A percentile compares a stretch with the other conserved stretches of the same genome.
phyloP scores from a whole-genome alignment of 441 rosid genomes.

The Erodium trifolium region DNA sequence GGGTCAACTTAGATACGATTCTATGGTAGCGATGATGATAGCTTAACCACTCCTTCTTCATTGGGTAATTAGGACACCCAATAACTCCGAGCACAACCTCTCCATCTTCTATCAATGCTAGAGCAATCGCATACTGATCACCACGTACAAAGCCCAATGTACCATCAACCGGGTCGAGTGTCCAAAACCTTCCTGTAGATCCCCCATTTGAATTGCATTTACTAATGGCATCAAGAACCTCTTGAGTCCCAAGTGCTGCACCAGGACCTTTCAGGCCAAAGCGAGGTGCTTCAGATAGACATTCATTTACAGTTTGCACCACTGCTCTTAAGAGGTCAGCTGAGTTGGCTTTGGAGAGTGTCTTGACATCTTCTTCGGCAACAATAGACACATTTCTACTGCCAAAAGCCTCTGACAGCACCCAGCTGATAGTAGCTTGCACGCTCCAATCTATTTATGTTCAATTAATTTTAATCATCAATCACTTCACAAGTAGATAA shows the following conservation, averaged over 20 bases:
- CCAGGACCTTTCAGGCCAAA: conserved; percentile 43
- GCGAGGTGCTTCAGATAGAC: conserved; percentile 42
- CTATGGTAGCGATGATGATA: conserved; percentile 60
- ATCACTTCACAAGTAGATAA: neutral
- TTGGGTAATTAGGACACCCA: conserved; percentile 71
- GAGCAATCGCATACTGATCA: conserved; percentile 63
- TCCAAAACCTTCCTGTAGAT: conserved; percentile 46
- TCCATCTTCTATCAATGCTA: conserved; percentile 55
- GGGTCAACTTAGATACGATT: conserved; percentile 41
- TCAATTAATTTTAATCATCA: neutral
- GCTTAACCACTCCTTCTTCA: conserved; percentile 59
- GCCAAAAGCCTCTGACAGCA: conserved; percentile 44
- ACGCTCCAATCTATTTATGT: conserved; percentile 54
- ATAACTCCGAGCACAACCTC: conserved; percentile 61
- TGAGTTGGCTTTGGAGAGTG: conserved; percentile 32
- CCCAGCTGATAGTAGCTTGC: conserved; percentile 61
- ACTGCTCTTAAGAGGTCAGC: conserved; percentile 35
- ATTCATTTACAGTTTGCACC: conserved; percentile 45
- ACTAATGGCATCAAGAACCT: conserved; percentile 51
- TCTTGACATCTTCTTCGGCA: conserved; percentile 54
- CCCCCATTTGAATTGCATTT: conserved; percentile 52
- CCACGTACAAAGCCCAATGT: conserved; percentile 62
- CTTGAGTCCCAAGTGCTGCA: conserved; percentile 29
- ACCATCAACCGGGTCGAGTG: conserved; percentile 64
- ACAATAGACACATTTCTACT: conserved; percentile 39